Conservation (phyloP, 148 eudicot species). For the Linanthus parryae region DNA sequence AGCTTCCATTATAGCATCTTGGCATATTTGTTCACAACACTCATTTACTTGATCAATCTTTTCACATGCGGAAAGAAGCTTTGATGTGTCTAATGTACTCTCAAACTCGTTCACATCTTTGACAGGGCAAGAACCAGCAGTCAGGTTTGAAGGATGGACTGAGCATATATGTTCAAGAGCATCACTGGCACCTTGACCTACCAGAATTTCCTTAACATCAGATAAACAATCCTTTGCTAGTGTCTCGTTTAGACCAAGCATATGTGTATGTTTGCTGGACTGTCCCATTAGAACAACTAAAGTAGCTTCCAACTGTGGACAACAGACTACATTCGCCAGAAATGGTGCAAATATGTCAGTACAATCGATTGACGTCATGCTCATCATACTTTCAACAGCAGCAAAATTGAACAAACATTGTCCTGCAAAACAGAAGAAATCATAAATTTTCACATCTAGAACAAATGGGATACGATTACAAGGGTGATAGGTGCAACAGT, state of each 20-base stretch:
- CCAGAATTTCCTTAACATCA: conserved; percentile 67
- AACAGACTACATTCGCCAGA: conserved; percentile 87
- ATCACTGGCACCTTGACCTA: conserved; percentile 69
- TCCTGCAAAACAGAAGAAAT: conserved; percentile 38
- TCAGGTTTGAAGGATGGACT: conserved; percentile 62
- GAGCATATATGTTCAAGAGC: conserved; percentile 63
- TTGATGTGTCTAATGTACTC: conserved; percentile 48
- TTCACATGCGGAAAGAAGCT: conserved; percentile 59
- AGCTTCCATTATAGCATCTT: conserved; percentile 82
- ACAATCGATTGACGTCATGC: conserved; percentile 72
- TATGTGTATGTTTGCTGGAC: conserved; percentile 54
- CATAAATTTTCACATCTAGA: too few species aligned
- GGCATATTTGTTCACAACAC: conserved; percentile 82
- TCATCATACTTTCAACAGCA: conserved; percentile 57
- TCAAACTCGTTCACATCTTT: conserved; percentile 68
- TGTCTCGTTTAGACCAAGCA: conserved; percentile 69
- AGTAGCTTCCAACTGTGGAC: conserved; percentile 90
- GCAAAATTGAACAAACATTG: conserved; percentile 64
- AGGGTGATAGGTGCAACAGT: too few species aligned
- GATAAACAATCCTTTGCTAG: conserved; percentile 69
- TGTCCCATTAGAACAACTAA: conserved; percentile 74
- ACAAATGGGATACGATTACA: too few species aligned
- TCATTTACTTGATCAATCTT: conserved; percentile 83
- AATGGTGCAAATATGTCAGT: conserved; percentile 54
- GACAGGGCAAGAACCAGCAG: conserved; percentile 86